Evolutionary conservation across 345 rosid genomes (phyloP), one percentile per base, ranked within the genome.

Genomic region (Cardamine resedifolia): DNA sequence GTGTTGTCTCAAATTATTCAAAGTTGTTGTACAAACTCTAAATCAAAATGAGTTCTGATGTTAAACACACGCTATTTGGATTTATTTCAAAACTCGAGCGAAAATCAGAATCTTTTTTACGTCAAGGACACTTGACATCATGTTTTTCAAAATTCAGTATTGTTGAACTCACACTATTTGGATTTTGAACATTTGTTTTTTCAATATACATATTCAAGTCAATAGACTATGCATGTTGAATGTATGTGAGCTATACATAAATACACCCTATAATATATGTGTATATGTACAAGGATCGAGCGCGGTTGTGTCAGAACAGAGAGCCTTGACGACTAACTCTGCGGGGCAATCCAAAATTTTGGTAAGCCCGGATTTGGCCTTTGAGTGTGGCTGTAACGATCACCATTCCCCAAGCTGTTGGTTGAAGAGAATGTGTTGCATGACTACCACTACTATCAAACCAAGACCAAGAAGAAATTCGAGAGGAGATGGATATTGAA

Each of bases 331-430:
- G 90, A 36, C 96, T 74, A 4, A 90, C 70, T 81, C 78, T 84
- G 18, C 92, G 87, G 0, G 97, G 98, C 51, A 90, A 63, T 27
- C 99, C 97, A 1, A 95, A 91, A 80, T 95, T 95, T 66, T 90
- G 97, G 77, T 87, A 88, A 7, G 88, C 77, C 31, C 88, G 82
- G 69, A 95, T 91, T 80, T 95, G 92, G 12, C 99, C 98, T 15
- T 87, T 85, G 20, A 88, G 69, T 0, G 96, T 88, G 21, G 94
- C 97, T 7, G 99, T 87, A 31, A 90, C 96, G n/a, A 95, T 87
- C 21, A 91, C 98, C 86, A 90, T 78, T 16, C 98, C 98, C 99
- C 99, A 95, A 39, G 99, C 97, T 5, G 94, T 83, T 26, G 88
- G 82, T 51, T 85, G 95, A 39, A 44, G 55, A 0, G 68, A 34